A percentile compares a stretch with the other conserved stretches of the same genome.
Conservation (phyloP, 2,329 filamentous ascomycete species). For the Sphaerulina vaccinii region DNA sequence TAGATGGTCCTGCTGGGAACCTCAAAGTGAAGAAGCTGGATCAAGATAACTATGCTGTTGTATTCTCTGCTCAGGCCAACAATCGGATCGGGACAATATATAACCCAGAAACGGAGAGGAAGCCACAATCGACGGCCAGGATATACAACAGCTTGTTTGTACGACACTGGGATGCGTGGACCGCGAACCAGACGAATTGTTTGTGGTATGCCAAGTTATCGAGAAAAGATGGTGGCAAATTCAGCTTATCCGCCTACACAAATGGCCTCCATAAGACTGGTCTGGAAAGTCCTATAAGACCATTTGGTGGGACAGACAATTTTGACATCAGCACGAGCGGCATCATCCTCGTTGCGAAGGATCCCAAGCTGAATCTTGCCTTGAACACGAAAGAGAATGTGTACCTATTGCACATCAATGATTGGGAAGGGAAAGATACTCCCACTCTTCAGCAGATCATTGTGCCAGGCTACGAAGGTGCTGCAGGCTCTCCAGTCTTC, state of each 20-base stretch:
- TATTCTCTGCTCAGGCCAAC: conserved; percentile 61
- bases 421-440: conserved; percentile 57
- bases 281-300: conserved; percentile 67
- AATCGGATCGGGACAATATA: conserved; percentile 62
- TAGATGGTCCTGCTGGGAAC: conserved; percentile 50
- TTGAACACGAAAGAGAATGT: conserved; percentile 79
- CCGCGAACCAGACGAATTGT: conserved; percentile 66
- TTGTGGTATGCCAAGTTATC: conserved; percentile 69
- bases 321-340: conserved; percentile 70
- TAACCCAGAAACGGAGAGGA: conserved; percentile 51
- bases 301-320: conserved; percentile 77
- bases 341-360: conserved; percentile 72
- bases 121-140: conserved; percentile 47
- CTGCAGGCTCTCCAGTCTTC: conserved; percentile 67
- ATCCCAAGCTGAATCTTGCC: conserved; percentile 68
- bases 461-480: conserved; percentile 63
- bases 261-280: conserved; percentile 63
- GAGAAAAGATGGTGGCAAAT: conserved; percentile 36
- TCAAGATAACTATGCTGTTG: conserved; percentile 43
- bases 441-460: conserved; percentile 54
- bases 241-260: conserved; percentile 48
- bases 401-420: conserved; percentile 67
- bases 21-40: conserved; percentile 47
- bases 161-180: conserved; percentile 57
- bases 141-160: conserved; percentile 55